Conservation (phyloP, 441 rosid species). For the Macaranga tanarius region DNA sequence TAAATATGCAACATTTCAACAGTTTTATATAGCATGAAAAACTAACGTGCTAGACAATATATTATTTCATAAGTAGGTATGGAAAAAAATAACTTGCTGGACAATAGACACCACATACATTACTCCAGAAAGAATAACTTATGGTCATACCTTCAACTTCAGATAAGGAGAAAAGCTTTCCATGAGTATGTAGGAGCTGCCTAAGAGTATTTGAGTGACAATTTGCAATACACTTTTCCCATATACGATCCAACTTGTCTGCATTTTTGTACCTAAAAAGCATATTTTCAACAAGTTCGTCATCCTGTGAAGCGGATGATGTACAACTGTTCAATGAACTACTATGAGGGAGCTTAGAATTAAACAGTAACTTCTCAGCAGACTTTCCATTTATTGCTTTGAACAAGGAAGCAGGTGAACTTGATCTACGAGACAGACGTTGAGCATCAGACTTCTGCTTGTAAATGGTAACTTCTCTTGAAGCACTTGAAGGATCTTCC, state of each 20-base stretch:
- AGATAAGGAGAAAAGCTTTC: constrained; percentile 78
- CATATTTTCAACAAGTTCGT: constrained; percentile 39
- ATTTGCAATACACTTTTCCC: constrained; percentile 80
- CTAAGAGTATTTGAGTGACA: constrained; percentile 92
- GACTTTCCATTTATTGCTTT: constrained; percentile 45
- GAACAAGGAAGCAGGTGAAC: constrained; percentile 55
- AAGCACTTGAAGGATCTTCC: constrained; percentile 73
- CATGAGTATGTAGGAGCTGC: constrained; percentile 73
- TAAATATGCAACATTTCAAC: neutral
- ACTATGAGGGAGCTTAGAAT: constrained; percentile 44
- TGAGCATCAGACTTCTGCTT: constrained; percentile 59
- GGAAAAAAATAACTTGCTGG: constrained; percentile 1
- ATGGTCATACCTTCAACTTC: constrained; percentile 69
- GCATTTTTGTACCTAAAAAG: constrained; percentile 49
- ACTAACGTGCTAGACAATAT: neutral
- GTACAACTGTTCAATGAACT: constrained; percentile 36
- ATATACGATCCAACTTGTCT: constrained; percentile 63
- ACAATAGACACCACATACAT: neutral
- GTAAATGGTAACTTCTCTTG: constrained; percentile 57
- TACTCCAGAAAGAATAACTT: constrained; percentile 12
- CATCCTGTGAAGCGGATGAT: constrained; percentile 43
- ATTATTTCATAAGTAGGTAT: neutral
- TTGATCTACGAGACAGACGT: constrained; percentile 42
- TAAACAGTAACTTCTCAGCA: constrained; percentile 41
- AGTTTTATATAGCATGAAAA: neutral